Evolutionary conservation across 2,329 filamentous ascomycete species (phyloP), one percentile per base, ranked within the genome.

Genomic region (Bertia moriformis): DNA sequence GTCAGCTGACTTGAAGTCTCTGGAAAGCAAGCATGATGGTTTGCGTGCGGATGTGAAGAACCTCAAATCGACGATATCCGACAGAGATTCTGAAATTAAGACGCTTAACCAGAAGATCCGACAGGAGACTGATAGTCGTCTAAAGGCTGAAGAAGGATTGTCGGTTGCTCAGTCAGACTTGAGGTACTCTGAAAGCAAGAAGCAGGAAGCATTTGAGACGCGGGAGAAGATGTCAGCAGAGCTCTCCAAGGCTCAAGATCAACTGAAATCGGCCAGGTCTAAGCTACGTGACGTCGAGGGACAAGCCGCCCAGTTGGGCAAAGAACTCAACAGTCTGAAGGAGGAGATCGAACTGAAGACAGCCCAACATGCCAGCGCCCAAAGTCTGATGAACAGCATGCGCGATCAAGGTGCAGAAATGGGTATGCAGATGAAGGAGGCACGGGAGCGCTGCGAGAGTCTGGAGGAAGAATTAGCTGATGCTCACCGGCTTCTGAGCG

Each of bases 391-490:
- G 55, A 80, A 79, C 49, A 93, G 84, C 54, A 91, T 96, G 85
- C 83, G 88, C 43, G 87, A 95, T 49, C 87, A 96, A 61, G 82
- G 81, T 1, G 73, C 83, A 1, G 91, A 98, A 61, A 72, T 96
- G 51, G 78, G 79, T 4, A 82, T 85, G 46, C 91, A 95, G 60
- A 81, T 95, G 59, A 93, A 91, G 57, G 91, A 98, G 59, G 76
- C 83, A 1, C 78, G 83, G 44, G 75, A 80, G 38, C 79, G 86
- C 46, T 82, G 79, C 29, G 88, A 95, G 51, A 83, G 79, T 42
- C 65, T 96, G 1, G 89, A 95, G 51, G 91, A 98, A 59, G 91
- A 98, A 56, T 68, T 96, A 1, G 75, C 77, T 1, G 91, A 98
- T 57, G 81, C 87, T 3, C 87, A 93, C 54, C 75, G 85, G 42